Percentiles rank a stretch among this genome's conserved stretches.
phyloP scores from a whole-genome alignment of 306 rosid genomes.

The Aeschynomene evenia region DNA sequence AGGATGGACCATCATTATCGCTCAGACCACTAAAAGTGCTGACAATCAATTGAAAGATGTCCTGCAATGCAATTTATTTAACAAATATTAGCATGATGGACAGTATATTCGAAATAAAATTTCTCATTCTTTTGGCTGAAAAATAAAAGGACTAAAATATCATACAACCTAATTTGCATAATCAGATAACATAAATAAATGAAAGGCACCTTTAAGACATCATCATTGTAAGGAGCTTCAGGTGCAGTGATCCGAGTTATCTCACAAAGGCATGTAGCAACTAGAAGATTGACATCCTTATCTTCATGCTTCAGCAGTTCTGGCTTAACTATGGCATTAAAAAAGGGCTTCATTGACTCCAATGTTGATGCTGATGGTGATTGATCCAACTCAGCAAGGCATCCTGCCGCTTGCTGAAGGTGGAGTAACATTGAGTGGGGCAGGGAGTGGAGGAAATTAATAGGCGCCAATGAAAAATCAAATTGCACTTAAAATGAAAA shows the following conservation, averaged over 20 bases:
- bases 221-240: constrained; percentile 92
- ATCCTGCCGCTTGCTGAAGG: constrained; percentile 80
- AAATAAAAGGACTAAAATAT: neutral
- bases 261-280: constrained; percentile 91
- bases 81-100: constrained; percentile 33
- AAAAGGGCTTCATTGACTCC: constrained; percentile 84
- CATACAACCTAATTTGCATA: constrained; percentile 22
- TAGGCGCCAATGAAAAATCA: constrained; percentile 25
- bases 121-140: constrained; percentile 3
- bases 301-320: constrained; percentile 91
- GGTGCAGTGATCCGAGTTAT: constrained; percentile 99
- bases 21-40: constrained; percentile 85
- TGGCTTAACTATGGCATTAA: constrained; percentile 76
- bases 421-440: constrained; percentile 27
- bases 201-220: constrained; percentile 76
- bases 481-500: constrained; percentile 18
- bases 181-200: constrained; percentile 26
- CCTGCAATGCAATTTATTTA: constrained; percentile 59
- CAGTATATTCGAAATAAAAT: constrained; percentile 17
- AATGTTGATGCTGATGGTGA: constrained; percentile 71
- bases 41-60: constrained; percentile 84
- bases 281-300: constrained; percentile 82
- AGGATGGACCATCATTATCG: constrained; percentile 78
- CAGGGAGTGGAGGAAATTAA: neutral
- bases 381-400: constrained; percentile 86